Conservation (phyloP, 2,329 filamentous ascomycete species). For the Penicillium frequentans region DNA sequence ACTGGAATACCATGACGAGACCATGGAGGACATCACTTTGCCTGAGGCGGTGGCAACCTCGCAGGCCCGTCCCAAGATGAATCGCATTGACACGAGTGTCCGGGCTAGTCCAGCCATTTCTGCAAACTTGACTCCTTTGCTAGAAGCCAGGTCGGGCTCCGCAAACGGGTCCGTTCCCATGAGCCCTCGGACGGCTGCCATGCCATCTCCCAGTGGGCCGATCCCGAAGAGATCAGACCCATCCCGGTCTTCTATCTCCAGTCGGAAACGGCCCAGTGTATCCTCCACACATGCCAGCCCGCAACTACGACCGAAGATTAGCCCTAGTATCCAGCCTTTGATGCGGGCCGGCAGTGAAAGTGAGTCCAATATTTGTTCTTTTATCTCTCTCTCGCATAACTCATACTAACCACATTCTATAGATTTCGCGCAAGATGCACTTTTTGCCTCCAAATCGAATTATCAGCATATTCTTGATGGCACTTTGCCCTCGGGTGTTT, state of each 20-base stretch:
- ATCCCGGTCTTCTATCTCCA: constrained; percentile 44
- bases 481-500: constrained; percentile 83
- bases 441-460: constrained; percentile 91
- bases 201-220: constrained; percentile 52
- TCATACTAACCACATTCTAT: background rate
- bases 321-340: constrained; percentile 89
- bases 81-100: constrained; percentile 52
- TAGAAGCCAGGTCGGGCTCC: constrained; percentile 35
- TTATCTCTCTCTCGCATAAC: background rate
- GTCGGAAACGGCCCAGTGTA: constrained; percentile 67
- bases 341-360: constrained; percentile 68
- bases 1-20: constrained; percentile 50
- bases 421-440: constrained; percentile 59
- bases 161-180: constrained; percentile 42
- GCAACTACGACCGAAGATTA: constrained; percentile 83
- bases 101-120: constrained; percentile 59
- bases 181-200: constrained; percentile 56
- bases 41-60: constrained; percentile 68
- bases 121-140: constrained; percentile 61
- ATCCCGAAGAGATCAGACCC: constrained; percentile 46
- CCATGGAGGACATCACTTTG: constrained; percentile 67
- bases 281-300: constrained; percentile 79
- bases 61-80: constrained; percentile 43
- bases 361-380: constrained; percentile 40
- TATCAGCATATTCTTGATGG: constrained; percentile 97